Evolutionary conservation across 139 green algal genomes (phyloP).

Genomic region (Yamagishiella unicocca): DNA sequence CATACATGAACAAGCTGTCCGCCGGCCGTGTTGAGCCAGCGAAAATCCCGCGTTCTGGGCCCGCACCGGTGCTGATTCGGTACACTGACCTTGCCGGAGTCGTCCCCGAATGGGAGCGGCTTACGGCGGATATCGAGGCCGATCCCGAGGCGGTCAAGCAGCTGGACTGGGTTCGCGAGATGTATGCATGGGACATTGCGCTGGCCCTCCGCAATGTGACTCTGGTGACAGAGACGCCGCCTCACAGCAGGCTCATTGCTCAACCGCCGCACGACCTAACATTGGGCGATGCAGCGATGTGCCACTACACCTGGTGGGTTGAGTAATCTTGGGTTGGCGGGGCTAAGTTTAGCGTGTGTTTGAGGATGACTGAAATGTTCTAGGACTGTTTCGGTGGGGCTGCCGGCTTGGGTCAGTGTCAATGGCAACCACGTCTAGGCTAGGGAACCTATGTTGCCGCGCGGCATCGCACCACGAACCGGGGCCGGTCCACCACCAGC

Average conservation of each 20-base stretch:
- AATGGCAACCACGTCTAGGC: too few species aligned
- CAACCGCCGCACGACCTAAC: conserved; percentile 73
- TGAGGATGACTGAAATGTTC: too few species aligned
- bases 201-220: conserved; percentile 62
- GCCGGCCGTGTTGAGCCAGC: background rate
- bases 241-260: conserved; percentile 73
- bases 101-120: conserved; percentile 81
- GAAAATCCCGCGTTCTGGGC: conserved; percentile 68
- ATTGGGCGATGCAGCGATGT: conserved; percentile 78
- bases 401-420: too few species aligned
- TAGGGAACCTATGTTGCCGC: too few species aligned
- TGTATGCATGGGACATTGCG: conserved; percentile 88
- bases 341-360: too few species aligned
- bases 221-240: conserved; percentile 58
- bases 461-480: too few species aligned
- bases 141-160: conserved; percentile 81
- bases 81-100: conserved; percentile 71
- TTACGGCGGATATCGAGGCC: conserved; percentile 84
- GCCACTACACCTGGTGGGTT: conserved; percentile 93
- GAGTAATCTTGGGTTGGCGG: too few species aligned
- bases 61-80: conserved; percentile 79
- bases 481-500: too few species aligned
- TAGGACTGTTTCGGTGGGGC: too few species aligned
- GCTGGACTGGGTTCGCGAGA: conserved; percentile 88
- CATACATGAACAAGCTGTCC: conserved; percentile 40